phyloP scores from a whole-genome alignment of 2,329 filamentous ascomycete species.

The Penicillium fuscoglaucum region DNA sequence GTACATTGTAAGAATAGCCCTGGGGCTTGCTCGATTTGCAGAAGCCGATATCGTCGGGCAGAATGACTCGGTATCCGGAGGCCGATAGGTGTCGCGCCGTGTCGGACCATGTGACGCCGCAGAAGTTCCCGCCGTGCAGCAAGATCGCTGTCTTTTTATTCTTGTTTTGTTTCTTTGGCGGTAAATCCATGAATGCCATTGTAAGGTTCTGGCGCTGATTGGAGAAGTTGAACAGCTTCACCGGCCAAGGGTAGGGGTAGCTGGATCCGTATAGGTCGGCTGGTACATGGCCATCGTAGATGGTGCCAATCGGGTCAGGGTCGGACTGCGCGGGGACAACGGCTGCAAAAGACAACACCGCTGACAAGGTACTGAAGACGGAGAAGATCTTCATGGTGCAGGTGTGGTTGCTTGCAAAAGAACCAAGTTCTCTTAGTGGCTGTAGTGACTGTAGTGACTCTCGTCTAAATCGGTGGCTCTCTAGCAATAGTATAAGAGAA shows the following conservation, averaged over 20 bases:
- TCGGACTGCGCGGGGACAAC: constrained; percentile 8
- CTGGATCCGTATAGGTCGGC: constrained; percentile 11
- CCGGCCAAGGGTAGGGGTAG: constrained; percentile 17
- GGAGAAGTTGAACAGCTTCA: constrained; percentile 19
- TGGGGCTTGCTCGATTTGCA: constrained; percentile 21
- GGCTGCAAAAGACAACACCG: neutral
- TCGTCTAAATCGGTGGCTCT: neutral
- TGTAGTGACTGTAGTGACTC: neutral
- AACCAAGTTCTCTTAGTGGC: neutral
- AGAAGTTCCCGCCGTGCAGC: constrained; percentile 18
- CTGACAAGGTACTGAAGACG: neutral
- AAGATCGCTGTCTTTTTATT: constrained; percentile 11
- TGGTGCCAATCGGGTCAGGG: constrained; percentile 15
- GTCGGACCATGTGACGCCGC: constrained; percentile 17
- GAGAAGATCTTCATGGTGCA: constrained; percentile 4
- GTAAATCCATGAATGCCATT: constrained; percentile 19
- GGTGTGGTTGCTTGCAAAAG: neutral
- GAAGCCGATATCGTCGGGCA: constrained; percentile 21
- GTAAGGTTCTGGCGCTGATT: constrained; percentile 18
- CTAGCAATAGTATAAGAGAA: neutral
- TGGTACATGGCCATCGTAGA: constrained; percentile 14
- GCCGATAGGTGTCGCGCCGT: constrained; percentile 16
- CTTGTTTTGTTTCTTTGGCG: neutral
- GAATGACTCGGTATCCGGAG: constrained; percentile 16
- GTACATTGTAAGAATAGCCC: constrained; percentile 15